Percentiles rank a stretch among this genome's conserved stretches.
Evolutionary conservation across 2,329 filamentous ascomycete species (phyloP).

Genomic region (Dactylellina parvicollis): DNA sequence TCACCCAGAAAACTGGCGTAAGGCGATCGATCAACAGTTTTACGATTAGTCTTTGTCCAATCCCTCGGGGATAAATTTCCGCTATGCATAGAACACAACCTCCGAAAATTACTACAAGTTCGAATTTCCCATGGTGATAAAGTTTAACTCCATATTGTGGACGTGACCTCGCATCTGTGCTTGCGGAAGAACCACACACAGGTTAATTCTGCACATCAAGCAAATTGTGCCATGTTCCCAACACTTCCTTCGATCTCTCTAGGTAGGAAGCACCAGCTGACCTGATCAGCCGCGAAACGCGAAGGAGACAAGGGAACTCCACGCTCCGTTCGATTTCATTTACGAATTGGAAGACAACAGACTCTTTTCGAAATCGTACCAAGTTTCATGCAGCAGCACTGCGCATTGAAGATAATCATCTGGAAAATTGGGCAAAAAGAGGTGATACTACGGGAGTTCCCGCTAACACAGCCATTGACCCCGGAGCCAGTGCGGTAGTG

Average conservation of each 20-base stretch:
- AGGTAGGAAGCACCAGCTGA: slow-evolving; percentile 39
- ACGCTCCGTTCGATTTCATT: slow-evolving; percentile 9
- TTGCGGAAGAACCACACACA: background rate
- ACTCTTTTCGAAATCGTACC: slow-evolving; percentile 12
- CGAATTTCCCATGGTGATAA: background rate
- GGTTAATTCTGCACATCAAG: background rate
- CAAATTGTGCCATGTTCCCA: background rate
- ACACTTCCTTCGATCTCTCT: background rate
- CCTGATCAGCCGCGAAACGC: slow-evolving; percentile 35
- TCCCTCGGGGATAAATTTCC: slow-evolving; percentile 12
- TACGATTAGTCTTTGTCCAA: slow-evolving; percentile 20
- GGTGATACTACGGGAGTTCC: slow-evolving; percentile 42
- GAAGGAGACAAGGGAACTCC: slow-evolving; percentile 24
- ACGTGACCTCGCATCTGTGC: background rate
- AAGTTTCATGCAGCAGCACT: slow-evolving; percentile 32
- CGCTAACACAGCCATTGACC: slow-evolving; percentile 25
- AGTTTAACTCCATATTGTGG: background rate
- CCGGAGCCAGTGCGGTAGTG: slow-evolving; percentile 34
- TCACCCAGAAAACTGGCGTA: slow-evolving; percentile 26
- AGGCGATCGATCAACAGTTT: slow-evolving; percentile 42
- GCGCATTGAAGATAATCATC: slow-evolving; percentile 22
- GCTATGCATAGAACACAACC: slow-evolving; percentile 7
- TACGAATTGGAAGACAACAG: background rate
- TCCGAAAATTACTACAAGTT: background rate
- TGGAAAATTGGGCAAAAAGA: slow-evolving; percentile 14